phyloP scores from a whole-genome alignment of 495 filamentous ascomycete genomes.

The Penicillium silybi region DNA sequence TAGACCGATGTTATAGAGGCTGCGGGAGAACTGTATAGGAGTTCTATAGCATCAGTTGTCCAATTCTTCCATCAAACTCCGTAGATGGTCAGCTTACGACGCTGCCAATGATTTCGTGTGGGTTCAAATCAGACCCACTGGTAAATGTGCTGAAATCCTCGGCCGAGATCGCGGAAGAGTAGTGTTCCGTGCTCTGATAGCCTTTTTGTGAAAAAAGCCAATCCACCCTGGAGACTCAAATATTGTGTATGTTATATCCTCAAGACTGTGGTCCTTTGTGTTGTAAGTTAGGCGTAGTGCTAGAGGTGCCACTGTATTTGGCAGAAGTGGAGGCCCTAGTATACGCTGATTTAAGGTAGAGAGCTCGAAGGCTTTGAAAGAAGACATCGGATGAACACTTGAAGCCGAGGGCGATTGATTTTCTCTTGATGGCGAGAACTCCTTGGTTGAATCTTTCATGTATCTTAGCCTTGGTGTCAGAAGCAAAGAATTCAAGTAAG shows the following conservation, averaged over 20 bases:
- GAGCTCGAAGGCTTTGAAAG: conserved; percentile 62
- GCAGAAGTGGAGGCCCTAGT: conserved; percentile 38
- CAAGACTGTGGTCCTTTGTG: conserved; percentile 19
- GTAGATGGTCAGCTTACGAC: no score
- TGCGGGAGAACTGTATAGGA: no score
- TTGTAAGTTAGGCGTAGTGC: conserved; percentile 36
- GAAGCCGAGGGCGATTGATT: no score
- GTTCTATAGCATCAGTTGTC: no score
- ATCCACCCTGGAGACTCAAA: conserved; percentile 23
- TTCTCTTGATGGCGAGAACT: background rate
- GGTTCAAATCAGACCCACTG: conserved; percentile 50
- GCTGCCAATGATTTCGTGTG: conserved; percentile 56
- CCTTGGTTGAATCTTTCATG: no score
- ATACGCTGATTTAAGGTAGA: conserved; percentile 53
- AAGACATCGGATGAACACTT: conserved; percentile 4
- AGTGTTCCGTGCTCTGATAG: conserved; percentile 41
- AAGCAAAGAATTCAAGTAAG: no score
- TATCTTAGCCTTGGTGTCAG: no score
- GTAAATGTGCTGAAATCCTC: conserved; percentile 49
- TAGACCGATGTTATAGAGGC: no score
- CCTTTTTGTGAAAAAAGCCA: conserved; percentile 62
- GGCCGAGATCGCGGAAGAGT: conserved; percentile 30
- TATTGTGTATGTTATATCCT: conserved; percentile 25
- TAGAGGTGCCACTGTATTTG: conserved; percentile 37
- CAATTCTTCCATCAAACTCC: no score